These are phyloP conservation scores for Monosporascus ibericus DNA, from an alignment of 2,329 filamentous ascomycete species.

Conservation along the genomic window DNA sequence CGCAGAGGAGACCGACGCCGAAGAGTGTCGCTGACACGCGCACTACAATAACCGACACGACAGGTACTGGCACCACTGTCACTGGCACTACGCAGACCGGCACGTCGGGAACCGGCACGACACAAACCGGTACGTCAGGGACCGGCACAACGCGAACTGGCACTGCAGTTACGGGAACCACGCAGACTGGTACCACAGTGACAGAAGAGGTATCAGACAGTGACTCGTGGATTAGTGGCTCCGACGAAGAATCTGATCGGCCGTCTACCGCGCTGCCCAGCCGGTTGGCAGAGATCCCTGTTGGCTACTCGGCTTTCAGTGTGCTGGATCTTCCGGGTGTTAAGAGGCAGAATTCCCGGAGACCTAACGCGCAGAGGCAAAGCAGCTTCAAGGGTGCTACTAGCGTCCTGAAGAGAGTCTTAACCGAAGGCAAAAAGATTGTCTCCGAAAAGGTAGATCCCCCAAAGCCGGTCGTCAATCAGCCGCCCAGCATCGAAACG, in stretches of 20 bases:
- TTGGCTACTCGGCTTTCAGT: slow-evolving; percentile 62
- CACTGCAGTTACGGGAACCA: slow-evolving; percentile 13
- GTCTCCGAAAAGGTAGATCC: slow-evolving; percentile 55
- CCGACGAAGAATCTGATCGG: slow-evolving; percentile 26
- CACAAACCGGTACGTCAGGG: background rate
- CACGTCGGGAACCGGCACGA: slow-evolving; percentile 2
- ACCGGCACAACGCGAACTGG: slow-evolving; percentile 11
- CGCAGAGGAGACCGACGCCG: slow-evolving; percentile 1
- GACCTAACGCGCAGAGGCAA: slow-evolving; percentile 44
- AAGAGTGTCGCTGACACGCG: slow-evolving; percentile 2
- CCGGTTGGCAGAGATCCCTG: slow-evolving; percentile 54
- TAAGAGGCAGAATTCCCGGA: slow-evolving; percentile 36
- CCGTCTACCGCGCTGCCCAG: slow-evolving; percentile 40
- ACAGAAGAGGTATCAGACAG: slow-evolving; percentile 28
- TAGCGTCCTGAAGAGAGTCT: slow-evolving; percentile 59
- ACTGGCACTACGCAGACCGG: slow-evolving; percentile 13
- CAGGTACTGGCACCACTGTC: slow-evolving; percentile 1
- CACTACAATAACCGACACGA: background rate
- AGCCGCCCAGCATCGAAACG: slow-evolving; percentile 58
- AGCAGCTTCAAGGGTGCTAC: slow-evolving; percentile 55
- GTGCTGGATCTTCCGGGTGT: slow-evolving; percentile 51
- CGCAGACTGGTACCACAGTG: slow-evolving; percentile 21
- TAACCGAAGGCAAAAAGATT: slow-evolving; percentile 59
- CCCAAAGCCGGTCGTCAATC: slow-evolving; percentile 42
- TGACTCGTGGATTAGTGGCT: slow-evolving; percentile 27